phyloP scores from a whole-genome alignment of 495 filamentous ascomycete genomes.

The Penicillium cataractarum region DNA sequence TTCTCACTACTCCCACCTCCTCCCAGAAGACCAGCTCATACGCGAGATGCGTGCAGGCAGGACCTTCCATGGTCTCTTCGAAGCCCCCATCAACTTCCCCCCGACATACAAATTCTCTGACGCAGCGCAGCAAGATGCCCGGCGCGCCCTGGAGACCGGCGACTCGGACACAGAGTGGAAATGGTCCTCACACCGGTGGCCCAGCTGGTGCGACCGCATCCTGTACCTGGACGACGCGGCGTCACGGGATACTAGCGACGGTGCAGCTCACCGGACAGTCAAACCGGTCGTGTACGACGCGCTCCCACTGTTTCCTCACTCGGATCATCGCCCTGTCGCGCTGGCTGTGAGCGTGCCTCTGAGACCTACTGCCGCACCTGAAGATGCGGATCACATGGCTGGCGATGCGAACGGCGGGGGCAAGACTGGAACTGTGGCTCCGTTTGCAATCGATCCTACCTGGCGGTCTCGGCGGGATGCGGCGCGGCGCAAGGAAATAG shows the following conservation, averaged over 20 bases:
- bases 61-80: conserved; percentile 74
- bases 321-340: conserved; percentile 84
- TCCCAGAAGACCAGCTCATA: conserved; percentile 75
- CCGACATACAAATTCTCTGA: conserved; percentile 87
- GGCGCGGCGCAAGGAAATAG: conserved; percentile 59
- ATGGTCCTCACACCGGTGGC: conserved; percentile 81
- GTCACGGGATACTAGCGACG: conserved; percentile 41
- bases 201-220: conserved; percentile 93
- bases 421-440: conserved; percentile 42
- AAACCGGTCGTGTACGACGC: conserved; percentile 65
- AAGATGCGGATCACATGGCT: conserved; percentile 18
- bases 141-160: conserved; percentile 24
- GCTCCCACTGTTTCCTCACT: conserved; percentile 72
- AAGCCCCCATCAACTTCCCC: conserved; percentile 77
- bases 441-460: conserved; percentile 57
- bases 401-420: neutral
- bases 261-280: conserved; percentile 33
- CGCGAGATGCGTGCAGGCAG: conserved; percentile 65
- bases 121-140: conserved; percentile 45
- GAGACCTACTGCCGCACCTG: conserved; percentile 23
- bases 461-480: conserved; percentile 52
- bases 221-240: conserved; percentile 69
- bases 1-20: conserved; percentile 61
- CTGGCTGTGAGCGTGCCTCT: conserved; percentile 65
- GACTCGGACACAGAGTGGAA: conserved; percentile 59